Evolutionary conservation across 176 grass and related monocot species (phyloP), one percentile per base, ranked within the genome.

Genomic region (Lolium perenne): DNA sequence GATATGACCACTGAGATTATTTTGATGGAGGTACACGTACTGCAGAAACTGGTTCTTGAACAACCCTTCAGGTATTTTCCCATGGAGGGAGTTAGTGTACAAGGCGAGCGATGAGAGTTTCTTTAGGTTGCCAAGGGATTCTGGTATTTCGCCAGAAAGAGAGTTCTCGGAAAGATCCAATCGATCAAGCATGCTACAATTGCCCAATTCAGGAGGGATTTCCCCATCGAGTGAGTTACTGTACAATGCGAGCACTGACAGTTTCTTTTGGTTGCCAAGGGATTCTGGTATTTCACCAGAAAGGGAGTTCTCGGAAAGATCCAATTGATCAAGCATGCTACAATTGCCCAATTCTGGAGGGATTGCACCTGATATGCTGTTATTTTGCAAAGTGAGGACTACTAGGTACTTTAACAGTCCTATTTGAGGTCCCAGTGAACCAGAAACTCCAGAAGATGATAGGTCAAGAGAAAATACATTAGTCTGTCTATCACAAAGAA

Each of bases 211-310:
- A 29, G 26, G 26, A 29, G 26, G 26, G 26, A 29, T 29, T 29
- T 29, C 40, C 75, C 91, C 93, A 80, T 3, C 79, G 3, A 95
- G 72, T 25, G 57, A 74, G 76, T 97, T 97, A 25, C 1, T 7
- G 8, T 23, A 69, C 80, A 97, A 62, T 10, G 53, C 1, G 64
- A 78, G 21, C 0, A 2, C 49, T 84, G 90, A 76, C 67, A 97
- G 61, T 18, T 60, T 86, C 12, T 88, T 88, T 38, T 93, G 74
- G 75, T 95, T 90, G 0, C 54, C 35, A 51, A 97, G 78, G 51
- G 74, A 89, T 82, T 73, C 67, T 86, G 92, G 95, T 70, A 97
- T 97, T 67, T 90, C 53, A 22, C 87, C 91, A 5, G 92, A 93
- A 88, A 97, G 53, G 5, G 35, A 38, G 69, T 97, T 97, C 4